Evolutionary conservation across 2,329 filamentous ascomycete species (phyloP), one percentile per base, ranked within the genome.

Genomic region (Eurotiales sp.): DNA sequence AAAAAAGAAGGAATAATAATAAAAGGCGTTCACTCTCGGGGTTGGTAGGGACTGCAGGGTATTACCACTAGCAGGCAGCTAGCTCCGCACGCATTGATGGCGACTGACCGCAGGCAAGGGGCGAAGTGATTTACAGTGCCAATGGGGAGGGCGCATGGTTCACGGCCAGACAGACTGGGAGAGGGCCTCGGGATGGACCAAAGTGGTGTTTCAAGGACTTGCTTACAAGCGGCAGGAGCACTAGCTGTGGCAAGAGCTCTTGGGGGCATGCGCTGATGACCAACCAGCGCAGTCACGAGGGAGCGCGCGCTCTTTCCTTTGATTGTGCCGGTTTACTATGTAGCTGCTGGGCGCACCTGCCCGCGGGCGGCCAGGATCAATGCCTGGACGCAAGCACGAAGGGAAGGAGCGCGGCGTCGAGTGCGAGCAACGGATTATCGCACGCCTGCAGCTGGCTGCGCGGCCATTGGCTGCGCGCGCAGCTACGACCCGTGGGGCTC

Each of bases 401-500:
- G 17, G 37, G 37, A 50, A 50, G 39, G 39, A 43, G 39, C 39
- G 27, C 30, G 14, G 48, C 46, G 43, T 49, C 53, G 53, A 55
- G 53, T 55, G 39, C 27, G 21, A 46, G 29, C 42, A 34, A 29
- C 45, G 45, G 39, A 51, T 52, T 36, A 46, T 49, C 27, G 53
- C 53, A 55, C 53, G 53, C 53, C 45, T 45, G 19, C 19, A 21
- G 11, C 29, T 19, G 8, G 4, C 17, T 3, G 27, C 14, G 27
- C 14, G n/a, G 8, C 43, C 29, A 55, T 52, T 55, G 53, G 51
- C 37, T n/a, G 43, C 8, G 11, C 19, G 8, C 10, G n/a, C 14
- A 17, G 8, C 19, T 34, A 19, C 34, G 50, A 27, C 29, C 34
- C 22, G 43, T 42, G 42, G 36, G 43, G 8, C 50, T n/a, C n/a